Conservation (phyloP, 2,329 filamentous ascomycete species). For the Colletotrichum echinochloae region DNA sequence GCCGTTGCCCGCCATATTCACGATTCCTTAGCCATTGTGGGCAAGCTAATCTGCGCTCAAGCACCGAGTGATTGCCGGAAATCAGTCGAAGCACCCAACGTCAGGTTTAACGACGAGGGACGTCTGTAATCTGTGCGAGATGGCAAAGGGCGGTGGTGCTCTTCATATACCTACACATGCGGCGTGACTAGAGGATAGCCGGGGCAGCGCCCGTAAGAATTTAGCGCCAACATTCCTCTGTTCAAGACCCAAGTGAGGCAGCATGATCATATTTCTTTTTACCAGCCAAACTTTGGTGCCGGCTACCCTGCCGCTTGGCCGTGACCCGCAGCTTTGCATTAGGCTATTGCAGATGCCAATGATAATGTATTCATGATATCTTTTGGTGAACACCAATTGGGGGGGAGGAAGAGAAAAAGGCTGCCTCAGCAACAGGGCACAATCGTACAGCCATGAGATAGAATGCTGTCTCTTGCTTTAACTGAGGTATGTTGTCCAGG, state of each 20-base stretch:
- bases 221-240: neutral
- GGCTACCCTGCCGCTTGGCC: too few relatives aligned
- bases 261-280: too few relatives aligned
- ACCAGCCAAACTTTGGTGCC: neutral
- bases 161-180: neutral
- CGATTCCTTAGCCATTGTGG: neutral
- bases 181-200: neutral
- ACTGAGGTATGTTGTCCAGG: too few relatives aligned
- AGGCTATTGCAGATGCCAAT: neutral
- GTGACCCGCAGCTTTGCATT: too few relatives aligned
- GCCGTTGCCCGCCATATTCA: slow-evolving; percentile 8
- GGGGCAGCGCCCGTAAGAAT: neutral
- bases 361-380: neutral
- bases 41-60: neutral
- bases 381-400: too few relatives aligned
- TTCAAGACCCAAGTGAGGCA: neutral
- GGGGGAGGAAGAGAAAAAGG: neutral
- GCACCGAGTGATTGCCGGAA: neutral
- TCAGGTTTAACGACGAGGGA: too few relatives aligned
- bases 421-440: neutral
- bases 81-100: too few relatives aligned
- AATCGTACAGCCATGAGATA: neutral
- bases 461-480: neutral
- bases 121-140: too few relatives aligned
- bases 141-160: neutral